Conservation (phyloP, 331 rosid genomes). For the Cydonia oblonga region DNA sequence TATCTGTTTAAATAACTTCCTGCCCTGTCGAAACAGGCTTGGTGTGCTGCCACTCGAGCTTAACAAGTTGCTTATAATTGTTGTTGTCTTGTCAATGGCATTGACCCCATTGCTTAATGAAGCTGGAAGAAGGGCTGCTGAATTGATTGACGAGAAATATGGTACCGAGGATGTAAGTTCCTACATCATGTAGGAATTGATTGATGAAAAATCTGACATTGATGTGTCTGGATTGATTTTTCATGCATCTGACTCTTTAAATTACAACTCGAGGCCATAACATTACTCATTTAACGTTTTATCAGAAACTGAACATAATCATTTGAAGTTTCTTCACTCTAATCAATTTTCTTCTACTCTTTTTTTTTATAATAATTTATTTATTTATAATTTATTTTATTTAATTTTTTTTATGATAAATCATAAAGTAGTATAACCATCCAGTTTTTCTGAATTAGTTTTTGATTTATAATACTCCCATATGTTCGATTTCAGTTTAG, state of each 20-base stretch:
- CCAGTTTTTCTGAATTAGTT: background rate
- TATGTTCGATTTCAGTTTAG: background rate
- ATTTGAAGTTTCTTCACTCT: background rate
- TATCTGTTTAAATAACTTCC: slow-evolving; percentile 9
- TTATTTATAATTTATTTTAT: too few species aligned
- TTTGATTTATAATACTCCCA: background rate
- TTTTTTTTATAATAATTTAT: too few species aligned
- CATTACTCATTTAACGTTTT: background rate
- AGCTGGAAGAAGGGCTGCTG: slow-evolving; percentile 92
- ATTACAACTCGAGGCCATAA: background rate
- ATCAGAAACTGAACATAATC: background rate
- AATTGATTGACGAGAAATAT: slow-evolving; percentile 44
- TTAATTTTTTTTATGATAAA: too few species aligned
- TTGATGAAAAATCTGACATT: background rate
- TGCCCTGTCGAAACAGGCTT: slow-evolving; percentile 55
- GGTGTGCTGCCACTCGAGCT: slow-evolving; percentile 99
- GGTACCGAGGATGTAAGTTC: slow-evolving; percentile 46
- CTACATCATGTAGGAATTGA: background rate
- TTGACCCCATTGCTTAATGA: slow-evolving; percentile 91
- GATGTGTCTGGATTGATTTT: background rate
- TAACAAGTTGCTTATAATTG: slow-evolving; percentile 91
- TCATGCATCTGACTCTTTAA: background rate
- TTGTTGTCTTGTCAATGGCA: slow-evolving; percentile 97
- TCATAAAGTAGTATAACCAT: background rate
- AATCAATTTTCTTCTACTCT: background rate